These are phyloP conservation scores for Niebla homalea DNA, from an alignment of 495 filamentous ascomycete genomes.

Conservation along the genomic window DNA sequence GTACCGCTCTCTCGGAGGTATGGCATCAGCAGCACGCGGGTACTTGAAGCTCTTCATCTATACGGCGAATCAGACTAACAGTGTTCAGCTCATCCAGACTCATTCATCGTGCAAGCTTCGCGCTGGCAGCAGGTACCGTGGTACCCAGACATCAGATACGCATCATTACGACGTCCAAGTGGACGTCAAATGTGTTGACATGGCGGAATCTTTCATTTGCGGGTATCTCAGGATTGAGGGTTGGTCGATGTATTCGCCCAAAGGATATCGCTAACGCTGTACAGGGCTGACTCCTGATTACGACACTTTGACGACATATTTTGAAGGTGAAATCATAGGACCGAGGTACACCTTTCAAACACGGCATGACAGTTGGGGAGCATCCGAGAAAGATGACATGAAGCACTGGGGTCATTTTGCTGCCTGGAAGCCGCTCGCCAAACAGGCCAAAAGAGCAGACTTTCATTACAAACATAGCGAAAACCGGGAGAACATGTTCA, in stretches of 20 bases:
- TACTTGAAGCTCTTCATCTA: not conserved
- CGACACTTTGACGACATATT: conserved; percentile 92
- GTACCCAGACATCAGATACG: conserved; percentile 81
- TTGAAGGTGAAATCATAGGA: conserved; percentile 97
- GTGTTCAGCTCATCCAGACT: conserved; percentile 25
- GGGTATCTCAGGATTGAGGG: conserved; percentile 96
- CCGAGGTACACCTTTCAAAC: conserved; percentile 89
- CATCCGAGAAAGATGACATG: conserved; percentile 81
- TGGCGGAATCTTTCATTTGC: conserved; percentile 87
- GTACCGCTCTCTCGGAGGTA: conserved; percentile 7
- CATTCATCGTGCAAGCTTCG: conserved; percentile 71
- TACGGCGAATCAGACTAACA: not conserved
- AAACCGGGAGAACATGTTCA: conserved; percentile 86
- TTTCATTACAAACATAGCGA: conserved; percentile 53
- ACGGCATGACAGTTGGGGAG: conserved; percentile 80
- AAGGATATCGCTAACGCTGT: conserved; percentile 12
- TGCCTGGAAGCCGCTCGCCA: conserved; percentile 65
- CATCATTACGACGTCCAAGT: conserved; percentile 92
- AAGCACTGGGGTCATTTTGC: conserved; percentile 88
- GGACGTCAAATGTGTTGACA: conserved; percentile 91
- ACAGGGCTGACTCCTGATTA: conserved; percentile 88
- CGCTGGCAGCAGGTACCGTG: conserved; percentile 75
- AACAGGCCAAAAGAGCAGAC: conserved; percentile 65
- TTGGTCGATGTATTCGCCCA: conserved; percentile 26
- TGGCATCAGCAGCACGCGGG: conserved; percentile 11